A percentile compares a stretch with the other conserved stretches of the same genome.
Conservation (phyloP, 805 yeast genomes). For the Saturnispora serradocipensis region DNA sequence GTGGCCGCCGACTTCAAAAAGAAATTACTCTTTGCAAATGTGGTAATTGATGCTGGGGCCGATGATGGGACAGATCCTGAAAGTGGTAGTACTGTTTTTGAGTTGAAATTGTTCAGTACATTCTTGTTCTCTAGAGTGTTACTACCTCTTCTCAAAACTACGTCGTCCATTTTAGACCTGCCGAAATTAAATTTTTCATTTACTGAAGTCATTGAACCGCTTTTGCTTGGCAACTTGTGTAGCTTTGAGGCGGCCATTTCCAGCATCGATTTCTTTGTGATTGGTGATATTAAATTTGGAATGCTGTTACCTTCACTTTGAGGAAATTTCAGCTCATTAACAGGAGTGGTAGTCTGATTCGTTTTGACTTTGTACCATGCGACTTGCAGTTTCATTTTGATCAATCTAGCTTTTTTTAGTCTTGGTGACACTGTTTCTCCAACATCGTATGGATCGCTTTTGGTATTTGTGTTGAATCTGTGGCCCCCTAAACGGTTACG, state of each 20-base stretch:
- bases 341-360: slow-evolving; percentile 33
- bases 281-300: not conserved
- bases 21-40: slow-evolving; percentile 5
- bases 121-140: not conserved
- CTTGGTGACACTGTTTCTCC: slow-evolving; percentile 17
- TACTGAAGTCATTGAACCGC: not conserved
- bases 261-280: slow-evolving; percentile 1
- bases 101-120: not conserved
- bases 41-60: slow-evolving; percentile 17
- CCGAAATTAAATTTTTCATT: not conserved
- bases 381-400: slow-evolving; percentile 39
- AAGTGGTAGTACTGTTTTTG: not conserved
- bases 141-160: not conserved
- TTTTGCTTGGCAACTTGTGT: not conserved
- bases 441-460: slow-evolving; percentile 3
- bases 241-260: slow-evolving; percentile 5
- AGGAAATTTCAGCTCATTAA: slow-evolving; percentile 24
- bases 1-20: not conserved
- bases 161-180: slow-evolving; percentile 3
- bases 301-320: not conserved
- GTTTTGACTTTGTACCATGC: slow-evolving; percentile 46
- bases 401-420: slow-evolving; percentile 30
- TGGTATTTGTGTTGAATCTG: not conserved
- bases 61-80: slow-evolving; percentile 3
- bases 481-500: not conserved